Evolutionary conservation across 2,329 filamentous ascomycete species (phyloP).

Genomic region (Diaporthe velutina): DNA sequence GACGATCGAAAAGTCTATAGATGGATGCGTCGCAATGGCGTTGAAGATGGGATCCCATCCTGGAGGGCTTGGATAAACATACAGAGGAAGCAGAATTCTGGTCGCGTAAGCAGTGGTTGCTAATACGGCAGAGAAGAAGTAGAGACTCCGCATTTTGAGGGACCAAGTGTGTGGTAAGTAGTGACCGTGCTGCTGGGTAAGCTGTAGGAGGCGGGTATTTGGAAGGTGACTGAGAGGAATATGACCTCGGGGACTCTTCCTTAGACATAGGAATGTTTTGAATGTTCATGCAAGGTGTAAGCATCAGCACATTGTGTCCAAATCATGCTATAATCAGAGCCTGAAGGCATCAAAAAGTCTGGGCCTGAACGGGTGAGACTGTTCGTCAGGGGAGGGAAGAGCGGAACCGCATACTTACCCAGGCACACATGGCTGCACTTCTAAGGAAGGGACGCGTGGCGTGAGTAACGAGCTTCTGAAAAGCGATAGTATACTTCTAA

Average conservation of each 20-base stretch:
- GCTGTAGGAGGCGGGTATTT: not conserved
- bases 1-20: slow-evolving; percentile 34
- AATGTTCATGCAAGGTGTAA: not conserved
- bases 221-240: not conserved
- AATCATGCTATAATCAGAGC: not conserved
- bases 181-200: not conserved
- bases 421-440: slow-evolving; percentile 4
- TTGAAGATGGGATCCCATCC: slow-evolving; percentile 18
- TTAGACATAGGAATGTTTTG: not conserved
- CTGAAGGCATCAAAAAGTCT: slow-evolving; percentile 7
- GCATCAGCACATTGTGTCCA: not conserved
- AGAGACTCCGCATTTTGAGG: slow-evolving; percentile 5
- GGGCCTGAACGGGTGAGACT: slow-evolving; percentile 1
- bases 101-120: slow-evolving; percentile 19
- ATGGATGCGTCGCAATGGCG: slow-evolving; percentile 25
- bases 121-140: not conserved
- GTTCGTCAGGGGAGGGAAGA: not conserved
- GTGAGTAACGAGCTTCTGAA: not conserved
- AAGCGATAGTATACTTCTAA: not conserved
- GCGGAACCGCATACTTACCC: not conserved
- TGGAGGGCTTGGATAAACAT: slow-evolving; percentile 19
- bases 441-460: slow-evolving; percentile 18
- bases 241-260: not conserved
- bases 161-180: not conserved
- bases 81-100: slow-evolving; percentile 27